phyloP scores from a whole-genome alignment of 225 moss, liverwort and hornwort species.

The Physcomitrium patens region DNA sequence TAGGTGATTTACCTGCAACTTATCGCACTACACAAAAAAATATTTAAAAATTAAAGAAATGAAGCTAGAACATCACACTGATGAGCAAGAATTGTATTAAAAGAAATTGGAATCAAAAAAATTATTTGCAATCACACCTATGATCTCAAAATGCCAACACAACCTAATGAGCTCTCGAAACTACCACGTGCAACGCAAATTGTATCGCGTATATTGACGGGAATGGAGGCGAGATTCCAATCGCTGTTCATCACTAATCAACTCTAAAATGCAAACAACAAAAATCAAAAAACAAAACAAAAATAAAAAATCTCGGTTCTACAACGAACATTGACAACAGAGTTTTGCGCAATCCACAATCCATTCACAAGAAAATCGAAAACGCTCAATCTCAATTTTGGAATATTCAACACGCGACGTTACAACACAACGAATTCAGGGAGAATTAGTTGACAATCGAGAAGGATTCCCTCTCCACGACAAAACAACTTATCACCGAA shows the following conservation, averaged over 20 bases:
- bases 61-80: neutral
- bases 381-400: neutral
- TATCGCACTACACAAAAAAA: neutral
- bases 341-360: neutral
- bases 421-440: neutral
- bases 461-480: neutral
- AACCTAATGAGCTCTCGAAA: slow-evolving; percentile 12
- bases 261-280: neutral
- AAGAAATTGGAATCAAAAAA: neutral
- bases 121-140: no score
- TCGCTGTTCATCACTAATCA: slow-evolving; percentile 14
- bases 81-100: neutral
- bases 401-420: neutral
- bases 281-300: neutral
- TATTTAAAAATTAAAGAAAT: neutral
- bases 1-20: neutral
- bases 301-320: no score
- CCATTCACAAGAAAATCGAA: neutral
- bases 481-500: neutral
- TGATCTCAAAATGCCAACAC: neutral
- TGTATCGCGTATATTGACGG: neutral
- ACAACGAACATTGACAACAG: neutral
- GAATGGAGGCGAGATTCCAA: slow-evolving; percentile 26
- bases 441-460: neutral
- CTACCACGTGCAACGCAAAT: neutral